Percentiles rank a stretch among this genome's conserved stretches.
Conservation (phyloP, 75 land plant species). For the Gnetum montanum region DNA sequence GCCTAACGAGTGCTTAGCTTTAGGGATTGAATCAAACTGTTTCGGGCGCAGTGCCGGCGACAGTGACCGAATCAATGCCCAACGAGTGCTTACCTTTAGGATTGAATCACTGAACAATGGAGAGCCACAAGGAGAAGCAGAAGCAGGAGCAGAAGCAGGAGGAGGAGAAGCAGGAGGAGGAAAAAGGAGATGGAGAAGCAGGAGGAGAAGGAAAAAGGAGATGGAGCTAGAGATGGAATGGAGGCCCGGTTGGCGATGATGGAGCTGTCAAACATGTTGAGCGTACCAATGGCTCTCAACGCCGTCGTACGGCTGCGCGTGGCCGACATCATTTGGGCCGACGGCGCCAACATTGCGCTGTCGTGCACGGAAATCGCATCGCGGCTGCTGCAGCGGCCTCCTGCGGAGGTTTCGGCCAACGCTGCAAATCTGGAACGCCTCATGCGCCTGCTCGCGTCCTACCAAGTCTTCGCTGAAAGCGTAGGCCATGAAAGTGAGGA, state of each 20-base stretch:
- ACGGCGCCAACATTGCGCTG: conserved; percentile 38
- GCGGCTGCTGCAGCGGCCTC: conserved; percentile 4
- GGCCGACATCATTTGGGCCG: conserved; percentile 37
- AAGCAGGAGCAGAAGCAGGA: too few species aligned
- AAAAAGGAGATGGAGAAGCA: not conserved
- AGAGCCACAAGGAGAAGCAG: too few species aligned
- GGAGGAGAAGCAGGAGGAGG: too few species aligned
- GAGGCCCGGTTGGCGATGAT: conserved; percentile 32
- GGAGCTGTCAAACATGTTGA: conserved; percentile 62
- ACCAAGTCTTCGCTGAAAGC: conserved; percentile 38
- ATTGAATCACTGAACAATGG: too few species aligned
- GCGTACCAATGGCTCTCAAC: conserved; percentile 58
- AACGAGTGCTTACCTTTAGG: too few species aligned
- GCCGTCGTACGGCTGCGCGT: conserved; percentile 43
- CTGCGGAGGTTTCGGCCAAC: conserved; percentile 14
- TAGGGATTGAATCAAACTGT: too few species aligned
- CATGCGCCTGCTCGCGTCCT: conserved; percentile 45
- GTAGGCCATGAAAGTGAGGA: too few species aligned
- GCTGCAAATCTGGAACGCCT: conserved; percentile 32
- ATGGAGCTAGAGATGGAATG: not conserved
- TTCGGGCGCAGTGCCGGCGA: too few species aligned
- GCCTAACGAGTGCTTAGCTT: too few species aligned
- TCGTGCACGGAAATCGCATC: conserved; percentile 32
- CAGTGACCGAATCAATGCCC: too few species aligned
- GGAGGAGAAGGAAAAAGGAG: not conserved